Evolutionary conservation across 2,329 filamentous ascomycete species (phyloP), one percentile per base, ranked within the genome.

Genomic region (Fonsecaea multimorphosa): DNA sequence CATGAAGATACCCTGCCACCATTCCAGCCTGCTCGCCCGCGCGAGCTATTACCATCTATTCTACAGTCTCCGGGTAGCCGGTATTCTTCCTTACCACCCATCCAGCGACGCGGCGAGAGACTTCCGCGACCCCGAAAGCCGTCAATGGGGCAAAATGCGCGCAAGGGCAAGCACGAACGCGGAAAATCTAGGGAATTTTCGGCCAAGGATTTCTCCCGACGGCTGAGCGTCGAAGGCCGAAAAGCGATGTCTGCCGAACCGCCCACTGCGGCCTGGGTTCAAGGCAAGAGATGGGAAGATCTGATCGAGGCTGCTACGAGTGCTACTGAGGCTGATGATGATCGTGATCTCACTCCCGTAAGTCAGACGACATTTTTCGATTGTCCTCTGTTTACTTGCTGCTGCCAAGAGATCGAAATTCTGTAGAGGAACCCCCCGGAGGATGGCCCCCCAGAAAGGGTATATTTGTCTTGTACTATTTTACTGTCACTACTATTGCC

Each of bases 231-330:
- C 64, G 88, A 89, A 72, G 88, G 92, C 73, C 86, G 91, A 68
- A 96, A 97, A 79, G 91, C 92, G 63, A 86, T 91, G 71, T 96
- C 92, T 16, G 91, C 91, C 49, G 94, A 97, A 78, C 93, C 93
- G 27, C 86, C 89, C 63, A 88, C 87, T 22, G 89, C 91, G 66
- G 91, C 85, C 19, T 86, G 85, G 73, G 82, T 85, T 56, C 87
- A 91, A 79, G 93, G 92, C 70, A 96, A 95, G 80, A 86, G 94
- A 73, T 98, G 94, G 95, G 92, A 97, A 78, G 94, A 98, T 78
- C 84, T 98, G 67, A 96, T 98, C 70, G 93, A 97, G 78, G 94
- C 94, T 59, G 94, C 91, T 61, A 93, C 94, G 34, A 97, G 92
- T 68, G 93, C 93, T 31, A 68, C 68, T 16, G 93, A 96, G 80